Conservation (phyloP, 139 green algal species). For the Tetraselmis chui region DNA sequence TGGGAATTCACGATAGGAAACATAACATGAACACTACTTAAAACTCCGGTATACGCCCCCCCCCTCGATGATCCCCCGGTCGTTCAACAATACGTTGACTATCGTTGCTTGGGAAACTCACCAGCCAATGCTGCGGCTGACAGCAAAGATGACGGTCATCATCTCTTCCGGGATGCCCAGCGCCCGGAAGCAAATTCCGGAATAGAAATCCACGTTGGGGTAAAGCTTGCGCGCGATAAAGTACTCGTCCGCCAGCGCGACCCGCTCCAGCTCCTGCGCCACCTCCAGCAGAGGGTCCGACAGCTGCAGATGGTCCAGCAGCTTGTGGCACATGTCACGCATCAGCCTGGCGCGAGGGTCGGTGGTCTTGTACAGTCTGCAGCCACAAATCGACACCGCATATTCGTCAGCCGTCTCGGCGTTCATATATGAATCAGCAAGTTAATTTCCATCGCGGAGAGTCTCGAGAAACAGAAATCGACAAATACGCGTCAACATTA, state of each 20-base stretch:
- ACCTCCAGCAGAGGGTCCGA: conserved; percentile 56
- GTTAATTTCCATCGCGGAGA: too few species aligned
- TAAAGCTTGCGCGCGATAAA: conserved; percentile 60
- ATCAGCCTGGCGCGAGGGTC: conserved; percentile 62
- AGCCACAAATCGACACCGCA: too few species aligned
- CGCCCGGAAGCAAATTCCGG: conserved; percentile 59
- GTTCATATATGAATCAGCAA: too few species aligned
- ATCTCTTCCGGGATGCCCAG: conserved; percentile 59
- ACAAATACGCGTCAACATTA: too few species aligned
- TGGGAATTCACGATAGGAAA: too few species aligned
- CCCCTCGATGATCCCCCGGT: too few species aligned
- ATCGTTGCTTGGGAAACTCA: too few species aligned
- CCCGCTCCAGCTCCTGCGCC: conserved; percentile 57
- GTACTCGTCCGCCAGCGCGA: conserved; percentile 60
- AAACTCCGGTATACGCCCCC: too few species aligned
- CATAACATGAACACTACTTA: too few species aligned
- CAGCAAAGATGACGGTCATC: conserved; percentile 67
- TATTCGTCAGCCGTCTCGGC: too few species aligned
- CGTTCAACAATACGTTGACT: too few species aligned
- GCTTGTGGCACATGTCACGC: conserved; percentile 33
- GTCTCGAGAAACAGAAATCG: too few species aligned
- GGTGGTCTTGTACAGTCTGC: conserved; percentile 68
- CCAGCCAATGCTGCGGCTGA: conserved; percentile 64
- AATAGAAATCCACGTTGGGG: conserved; percentile 78
- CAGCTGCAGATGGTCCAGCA: conserved; percentile 43